A percentile compares a stretch with the other conserved stretches of the same genome.
phyloP scores from a whole-genome alignment of 1,139 yeast species.

The Zygosaccharomyces sapae region DNA sequence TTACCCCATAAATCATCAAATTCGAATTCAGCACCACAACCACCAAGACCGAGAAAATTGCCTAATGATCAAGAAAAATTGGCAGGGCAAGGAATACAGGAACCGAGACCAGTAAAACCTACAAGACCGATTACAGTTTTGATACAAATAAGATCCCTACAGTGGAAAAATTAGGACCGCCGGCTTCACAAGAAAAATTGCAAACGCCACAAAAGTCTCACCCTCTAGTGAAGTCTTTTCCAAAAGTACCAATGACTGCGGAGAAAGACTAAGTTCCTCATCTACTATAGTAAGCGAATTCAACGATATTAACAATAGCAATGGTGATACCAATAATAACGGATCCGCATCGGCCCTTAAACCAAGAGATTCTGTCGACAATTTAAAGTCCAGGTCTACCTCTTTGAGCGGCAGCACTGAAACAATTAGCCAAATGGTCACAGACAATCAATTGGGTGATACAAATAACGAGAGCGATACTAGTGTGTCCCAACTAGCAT shows the following conservation, averaged over 20 bases:
- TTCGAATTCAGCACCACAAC: constrained; percentile 6
- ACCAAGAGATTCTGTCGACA: constrained; percentile 10
- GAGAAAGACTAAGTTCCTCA: constrained; percentile 5
- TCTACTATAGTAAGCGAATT: constrained; percentile 5
- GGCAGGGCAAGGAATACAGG: not conserved
- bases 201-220: not conserved
- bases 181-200: not conserved
- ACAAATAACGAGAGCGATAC: constrained; percentile 5
- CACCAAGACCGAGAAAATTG: constrained; percentile 8
- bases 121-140: not conserved
- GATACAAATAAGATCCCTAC: not conserved
- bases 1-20: not conserved
- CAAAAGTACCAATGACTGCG: not conserved
- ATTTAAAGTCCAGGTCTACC: constrained; percentile 8
- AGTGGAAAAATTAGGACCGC: not conserved
- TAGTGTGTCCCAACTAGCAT: constrained; percentile 5
- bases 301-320: constrained; percentile 1
- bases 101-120: not conserved
- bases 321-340: constrained; percentile 2
- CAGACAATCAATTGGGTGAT: constrained; percentile 16
- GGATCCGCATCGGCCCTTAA: constrained; percentile 8
- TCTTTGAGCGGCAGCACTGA: constrained; percentile 16
- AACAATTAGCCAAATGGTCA: constrained; percentile 24
- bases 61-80: not conserved
- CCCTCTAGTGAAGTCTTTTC: not conserved